Base-by-base conservation (phyloP, 805 yeast species). In the Maudiozyma serrabonitensis region DNA sequence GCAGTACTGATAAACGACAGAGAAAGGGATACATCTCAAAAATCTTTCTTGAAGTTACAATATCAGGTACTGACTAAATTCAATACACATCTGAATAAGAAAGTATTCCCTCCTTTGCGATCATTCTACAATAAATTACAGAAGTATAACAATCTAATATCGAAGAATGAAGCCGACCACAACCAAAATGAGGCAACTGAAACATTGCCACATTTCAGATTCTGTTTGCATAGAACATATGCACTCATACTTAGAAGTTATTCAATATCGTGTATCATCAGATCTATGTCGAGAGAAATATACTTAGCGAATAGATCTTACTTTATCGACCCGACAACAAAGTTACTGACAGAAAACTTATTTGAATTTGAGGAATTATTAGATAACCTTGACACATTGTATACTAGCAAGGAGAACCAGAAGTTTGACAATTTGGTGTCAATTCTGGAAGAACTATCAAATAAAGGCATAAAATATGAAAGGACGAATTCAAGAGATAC, bases 151-250 rank as follows among this genome's bases (percentile, higher is more conserved):
- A 46, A 45, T 16, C 43, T 52, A 9, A 51, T 51, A 38, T 4
- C 31, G 16, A 41, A 41, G 19, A 50, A 55, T 3, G 38, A 45
- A 18, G 50, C 16, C 48, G n/a, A 56, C 6, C 2, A 19, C 26
- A 6, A 32, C 51, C 32, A 37, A 19, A 34, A 37, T 19, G 26
- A 41, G 16, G 18, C 18, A 18, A 6, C 25, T 15, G 42, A 49
- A 23, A 15, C 37, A 18, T 28, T 52, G 13, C 39, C 52, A 3
- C 32, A 34, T 38, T 46, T 26, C 12, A 44, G 49, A 18, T 51
- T 47, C 25, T 39, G 77, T 0, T 56, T 76, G 40, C 84, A 80
- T 54, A 66, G 75, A 50, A 63, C 77, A 4, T 70, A 77, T 50
- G 68, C 76, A 12, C 50, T 60, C 18, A 46, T 62, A 2, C 48